Percentiles rank a stretch among this genome's conserved stretches.
Conservation (phyloP, 805 yeast genomes). For the Starmerella floricola region DNA sequence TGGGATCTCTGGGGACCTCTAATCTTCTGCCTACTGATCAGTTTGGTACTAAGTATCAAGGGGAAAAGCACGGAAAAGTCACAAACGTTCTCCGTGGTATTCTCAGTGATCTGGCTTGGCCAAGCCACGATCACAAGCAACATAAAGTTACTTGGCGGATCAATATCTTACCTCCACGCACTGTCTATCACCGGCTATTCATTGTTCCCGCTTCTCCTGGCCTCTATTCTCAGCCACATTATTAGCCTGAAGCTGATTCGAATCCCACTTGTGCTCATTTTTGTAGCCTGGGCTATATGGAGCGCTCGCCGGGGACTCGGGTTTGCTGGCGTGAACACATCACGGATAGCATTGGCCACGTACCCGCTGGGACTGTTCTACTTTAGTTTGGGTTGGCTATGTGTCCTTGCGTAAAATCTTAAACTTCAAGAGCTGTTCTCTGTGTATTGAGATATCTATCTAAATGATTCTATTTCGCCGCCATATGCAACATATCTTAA, state of each 20-base stretch:
- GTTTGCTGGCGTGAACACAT: conserved; percentile 50
- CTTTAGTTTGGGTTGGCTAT: conserved; percentile 52
- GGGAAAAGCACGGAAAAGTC: conserved; percentile 37
- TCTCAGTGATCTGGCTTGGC: conserved; percentile 52
- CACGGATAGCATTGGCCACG: conserved; percentile 48
- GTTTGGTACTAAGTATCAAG: conserved; percentile 38
- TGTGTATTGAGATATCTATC: no score
- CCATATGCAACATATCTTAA: no score
- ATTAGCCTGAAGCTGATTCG: conserved; percentile 41
- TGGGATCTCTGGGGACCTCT: conserved; percentile 53
- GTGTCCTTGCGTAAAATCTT: conserved; percentile 38
- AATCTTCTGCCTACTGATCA: conserved; percentile 44
- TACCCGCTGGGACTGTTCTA: conserved; percentile 57
- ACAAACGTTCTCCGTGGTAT: conserved; percentile 51
- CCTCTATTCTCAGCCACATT: conserved; percentile 39
- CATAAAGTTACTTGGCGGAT: conserved; percentile 49
- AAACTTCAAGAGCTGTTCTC: background rate
- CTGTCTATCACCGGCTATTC: conserved; percentile 61
- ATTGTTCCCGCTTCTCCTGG: conserved; percentile 50
- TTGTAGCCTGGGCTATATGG: conserved; percentile 51
- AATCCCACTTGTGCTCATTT: conserved; percentile 35
- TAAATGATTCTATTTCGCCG: no score
- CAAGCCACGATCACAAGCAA: conserved; percentile 49
- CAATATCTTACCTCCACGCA: conserved; percentile 55
- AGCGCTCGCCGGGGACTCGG: conserved; percentile 51